Conservation (phyloP, 2,329 filamentous ascomycete genomes). For the Neonectria sp. region DNA sequence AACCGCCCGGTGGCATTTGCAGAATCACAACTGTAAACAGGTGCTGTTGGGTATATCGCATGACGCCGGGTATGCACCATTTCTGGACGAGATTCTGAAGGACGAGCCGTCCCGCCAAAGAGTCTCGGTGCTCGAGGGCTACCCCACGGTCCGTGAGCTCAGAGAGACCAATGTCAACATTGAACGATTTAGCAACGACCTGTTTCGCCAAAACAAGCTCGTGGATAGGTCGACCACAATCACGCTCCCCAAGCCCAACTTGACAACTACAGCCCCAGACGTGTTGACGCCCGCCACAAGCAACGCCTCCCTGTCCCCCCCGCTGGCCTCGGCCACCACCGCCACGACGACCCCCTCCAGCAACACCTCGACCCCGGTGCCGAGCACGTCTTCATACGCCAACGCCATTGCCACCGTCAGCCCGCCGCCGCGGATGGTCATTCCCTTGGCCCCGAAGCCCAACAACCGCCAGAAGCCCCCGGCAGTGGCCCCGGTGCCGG, state of each 20-base stretch:
- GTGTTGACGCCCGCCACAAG: slow-evolving; percentile 46
- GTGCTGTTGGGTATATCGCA: slow-evolving; percentile 74
- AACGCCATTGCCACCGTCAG: slow-evolving; percentile 58
- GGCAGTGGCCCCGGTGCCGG: slow-evolving; percentile 46
- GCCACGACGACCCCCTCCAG: slow-evolving; percentile 5
- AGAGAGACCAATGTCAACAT: slow-evolving; percentile 62
- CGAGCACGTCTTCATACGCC: slow-evolving; percentile 55
- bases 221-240: slow-evolving; percentile 51
- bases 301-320: slow-evolving; percentile 43
- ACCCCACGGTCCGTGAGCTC: slow-evolving; percentile 66
- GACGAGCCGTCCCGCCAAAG: slow-evolving; percentile 60
- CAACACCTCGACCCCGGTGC: slow-evolving; percentile 4
- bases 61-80: slow-evolving; percentile 72
- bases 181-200: slow-evolving; percentile 59
- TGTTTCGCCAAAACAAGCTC: slow-evolving; percentile 71
- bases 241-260: slow-evolving; percentile 28
- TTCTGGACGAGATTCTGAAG: slow-evolving; percentile 68
- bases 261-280: slow-evolving; percentile 6
- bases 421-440: slow-evolving; percentile 60
- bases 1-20: slow-evolving; percentile 69
- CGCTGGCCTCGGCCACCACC: slow-evolving; percentile 23
- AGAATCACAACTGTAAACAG: slow-evolving; percentile 74
- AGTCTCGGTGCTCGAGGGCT: slow-evolving; percentile 69
- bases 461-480: slow-evolving; percentile 20
- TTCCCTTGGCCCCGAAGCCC: slow-evolving; percentile 56